Evolutionary conservation across 345 rosid species (phyloP).

Genomic region (Citrus reticulata): DNA sequence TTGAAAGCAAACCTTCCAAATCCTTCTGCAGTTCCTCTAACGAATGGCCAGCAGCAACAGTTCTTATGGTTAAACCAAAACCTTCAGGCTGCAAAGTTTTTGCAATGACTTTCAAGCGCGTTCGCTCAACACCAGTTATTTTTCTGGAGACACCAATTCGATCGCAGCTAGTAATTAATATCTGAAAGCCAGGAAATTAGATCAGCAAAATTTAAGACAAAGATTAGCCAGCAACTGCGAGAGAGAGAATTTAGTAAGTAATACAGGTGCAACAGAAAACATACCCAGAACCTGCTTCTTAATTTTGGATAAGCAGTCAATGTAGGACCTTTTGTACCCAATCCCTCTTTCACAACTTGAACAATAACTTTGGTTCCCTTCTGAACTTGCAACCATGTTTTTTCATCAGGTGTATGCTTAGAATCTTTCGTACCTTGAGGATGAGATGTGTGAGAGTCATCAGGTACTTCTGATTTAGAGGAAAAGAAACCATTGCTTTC

Average conservation of each 20-base stretch:
- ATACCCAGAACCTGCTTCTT: conserved; percentile 96
- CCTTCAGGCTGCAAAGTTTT: conserved; percentile 89
- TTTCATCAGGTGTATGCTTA: conserved; percentile 30
- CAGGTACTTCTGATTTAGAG: conserved; percentile 28
- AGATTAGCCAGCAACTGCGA: not conserved
- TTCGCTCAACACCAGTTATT: conserved; percentile 73
- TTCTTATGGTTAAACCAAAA: conserved; percentile 87
- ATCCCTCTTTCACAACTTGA: conserved; percentile 97
- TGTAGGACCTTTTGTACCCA: conserved; percentile 91
- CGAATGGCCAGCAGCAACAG: conserved; percentile 90
- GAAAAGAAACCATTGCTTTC: conserved; percentile 30
- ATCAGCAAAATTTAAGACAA: conserved; percentile 15
- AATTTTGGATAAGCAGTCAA: conserved; percentile 88
- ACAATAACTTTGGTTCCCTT: conserved; percentile 92
- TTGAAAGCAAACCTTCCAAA: conserved; percentile 76
- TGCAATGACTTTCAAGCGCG: conserved; percentile 84
- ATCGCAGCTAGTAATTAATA: conserved; percentile 56
- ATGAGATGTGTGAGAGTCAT: conserved; percentile 29
- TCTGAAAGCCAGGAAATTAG: conserved; percentile 39
- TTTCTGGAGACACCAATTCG: conserved; percentile 84
- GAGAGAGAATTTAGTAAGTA: not conserved
- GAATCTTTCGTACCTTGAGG: conserved; percentile 30
- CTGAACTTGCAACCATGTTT: conserved; percentile 72
- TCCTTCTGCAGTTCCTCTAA: conserved; percentile 87
- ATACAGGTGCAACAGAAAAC: conserved; percentile 8